These are phyloP conservation scores for Firmiana major DNA, from an alignment of 345 rosid species.

Conservation along the genomic window DNA sequence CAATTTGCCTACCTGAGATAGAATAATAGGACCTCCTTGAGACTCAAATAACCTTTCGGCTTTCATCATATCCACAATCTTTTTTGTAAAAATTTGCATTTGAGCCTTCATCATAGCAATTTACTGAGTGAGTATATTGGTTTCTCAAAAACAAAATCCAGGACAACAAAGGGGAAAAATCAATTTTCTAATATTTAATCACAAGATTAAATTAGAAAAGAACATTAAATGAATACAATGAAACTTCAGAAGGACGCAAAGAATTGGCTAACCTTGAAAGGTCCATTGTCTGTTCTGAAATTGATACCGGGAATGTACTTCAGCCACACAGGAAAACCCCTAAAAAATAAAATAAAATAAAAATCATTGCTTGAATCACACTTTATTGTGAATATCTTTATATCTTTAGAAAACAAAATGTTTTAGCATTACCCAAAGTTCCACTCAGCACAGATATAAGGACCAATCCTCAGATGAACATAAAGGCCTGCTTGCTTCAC, in stretches of 20 bases:
- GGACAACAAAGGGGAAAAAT: background rate
- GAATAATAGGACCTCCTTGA: constrained; percentile 92
- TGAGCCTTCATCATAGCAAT: constrained; percentile 44
- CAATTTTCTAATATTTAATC: background rate
- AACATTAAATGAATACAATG: background rate
- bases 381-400: background rate
- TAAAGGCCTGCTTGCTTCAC: constrained; percentile 79
- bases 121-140: background rate
- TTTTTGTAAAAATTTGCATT: constrained; percentile 81
- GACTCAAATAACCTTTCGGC: constrained; percentile 77
- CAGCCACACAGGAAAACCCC: constrained; percentile 99
- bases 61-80: constrained; percentile 96
- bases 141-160: background rate
- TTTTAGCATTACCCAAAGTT: constrained; percentile 70
- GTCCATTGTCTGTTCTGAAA: constrained; percentile 90
- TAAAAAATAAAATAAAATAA: constrained; percentile 34
- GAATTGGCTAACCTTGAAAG: constrained; percentile 71
- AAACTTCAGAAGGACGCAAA: constrained; percentile 24
- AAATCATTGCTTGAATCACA: constrained; percentile 11
- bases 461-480: constrained; percentile 93
- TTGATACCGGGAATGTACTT: constrained; percentile 88
- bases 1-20: constrained; percentile 66
- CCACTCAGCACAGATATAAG: constrained; percentile 98
- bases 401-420: background rate
- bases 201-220: background rate